Conservation (phyloP, 805 yeast genomes). For the Candida ovalis region DNA sequence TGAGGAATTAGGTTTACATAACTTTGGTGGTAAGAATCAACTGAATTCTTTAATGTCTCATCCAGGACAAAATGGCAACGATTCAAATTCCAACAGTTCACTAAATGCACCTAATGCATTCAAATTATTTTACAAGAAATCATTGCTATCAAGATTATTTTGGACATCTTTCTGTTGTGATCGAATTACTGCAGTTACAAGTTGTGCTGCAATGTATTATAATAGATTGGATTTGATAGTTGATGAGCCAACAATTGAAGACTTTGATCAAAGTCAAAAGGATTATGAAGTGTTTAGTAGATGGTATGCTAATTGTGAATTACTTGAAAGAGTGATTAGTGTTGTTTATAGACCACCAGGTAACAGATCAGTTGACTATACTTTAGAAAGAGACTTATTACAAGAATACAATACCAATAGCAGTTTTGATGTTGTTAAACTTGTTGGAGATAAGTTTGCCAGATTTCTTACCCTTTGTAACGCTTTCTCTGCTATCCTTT, state of each 20-base stretch:
- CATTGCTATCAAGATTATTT: constrained; percentile 24
- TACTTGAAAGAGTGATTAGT: constrained; percentile 25
- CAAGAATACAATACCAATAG: constrained; percentile 7
- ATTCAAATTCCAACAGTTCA: not conserved
- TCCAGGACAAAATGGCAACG: not conserved
- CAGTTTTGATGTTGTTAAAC: not conserved
- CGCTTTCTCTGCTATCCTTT: constrained; percentile 22
- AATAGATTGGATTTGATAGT: constrained; percentile 25
- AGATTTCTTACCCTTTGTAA: constrained; percentile 17
- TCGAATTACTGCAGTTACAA: constrained; percentile 26
- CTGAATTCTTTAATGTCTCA: not conserved
- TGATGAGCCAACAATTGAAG: constrained; percentile 21
- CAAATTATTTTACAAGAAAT: constrained; percentile 18
- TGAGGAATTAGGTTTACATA: constrained; percentile 29
- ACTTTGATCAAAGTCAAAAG: constrained; percentile 23
- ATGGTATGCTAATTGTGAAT: constrained; percentile 22
- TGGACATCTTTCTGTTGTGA: constrained; percentile 31
- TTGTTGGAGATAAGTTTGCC: constrained; percentile 14
- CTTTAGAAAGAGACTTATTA: constrained; percentile 23
- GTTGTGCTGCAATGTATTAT: constrained; percentile 26
- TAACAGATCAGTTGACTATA: constrained; percentile 20
- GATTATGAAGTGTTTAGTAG: constrained; percentile 25
- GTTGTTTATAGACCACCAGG: constrained; percentile 29
- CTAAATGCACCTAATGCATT: constrained; percentile 5
- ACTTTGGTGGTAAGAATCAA: constrained; percentile 24